Base-by-base conservation (phyloP, 352 stramenopile species). In the Phytophthora podocarpi region DNA sequence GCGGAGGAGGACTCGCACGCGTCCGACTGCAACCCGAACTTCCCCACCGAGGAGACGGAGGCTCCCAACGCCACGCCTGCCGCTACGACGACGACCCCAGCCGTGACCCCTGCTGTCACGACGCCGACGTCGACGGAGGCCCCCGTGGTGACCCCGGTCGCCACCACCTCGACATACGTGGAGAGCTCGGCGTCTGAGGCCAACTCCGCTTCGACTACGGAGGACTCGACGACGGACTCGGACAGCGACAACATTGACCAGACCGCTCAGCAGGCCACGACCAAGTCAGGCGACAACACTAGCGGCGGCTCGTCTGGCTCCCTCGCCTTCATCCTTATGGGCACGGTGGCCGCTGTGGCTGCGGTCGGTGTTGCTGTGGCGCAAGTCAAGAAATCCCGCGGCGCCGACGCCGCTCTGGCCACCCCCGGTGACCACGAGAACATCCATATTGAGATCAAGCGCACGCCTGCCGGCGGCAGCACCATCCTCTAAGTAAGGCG, bases 401-500 rank as follows among this genome's bases (percentile, higher is more conserved):
- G 69, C 4, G 51, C 45, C 34, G 61, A 75, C 31, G 67, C 47
- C 7, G 26, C 55, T 24, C 49, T 75, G 28, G 34, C 42, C 21
- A 75, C 67, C 15, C 67, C 67, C 13, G 62, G 57, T 13, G 67
- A 75, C 35, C 59, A 48, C 40, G 61, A 67, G 42, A 61, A 70
- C 36, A 76, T 76, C 21, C 67, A 76, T 42, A 67, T 79, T 42
- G 71, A 79, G 54, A 72, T 79, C 40, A 76, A 68, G 59, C 63
- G 49, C 37, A 79, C 71, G 28, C 71, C 71, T 35, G 67, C 67
- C n/a, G 67, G 59, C 27, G 67, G 71, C 42, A 79, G 67, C 63
- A 79, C 71, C 35, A 76, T 79, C 30, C 67, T 79, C 6, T 49
- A 32, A 49, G 45, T 77, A 72, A 74, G 68, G 26, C 18, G 18